Evolutionary conservation across 108 stramenopile genomes (phyloP), one percentile per base, ranked within the genome.

Genomic region (Skeletonema grethae): DNA sequence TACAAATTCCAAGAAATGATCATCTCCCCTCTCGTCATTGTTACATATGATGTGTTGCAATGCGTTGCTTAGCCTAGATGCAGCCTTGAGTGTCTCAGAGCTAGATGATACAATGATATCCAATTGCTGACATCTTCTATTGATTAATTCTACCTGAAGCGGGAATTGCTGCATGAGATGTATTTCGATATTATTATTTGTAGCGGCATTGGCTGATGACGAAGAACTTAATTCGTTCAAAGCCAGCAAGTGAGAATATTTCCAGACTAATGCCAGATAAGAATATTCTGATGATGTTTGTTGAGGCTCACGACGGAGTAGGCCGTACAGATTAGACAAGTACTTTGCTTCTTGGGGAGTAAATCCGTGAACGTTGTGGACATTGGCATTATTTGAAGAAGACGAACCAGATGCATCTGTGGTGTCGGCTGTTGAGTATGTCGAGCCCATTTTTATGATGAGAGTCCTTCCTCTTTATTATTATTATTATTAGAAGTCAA

Each of bases 101-200:
- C n/a, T 48, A 48, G 46, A 48, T 4, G 46, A 48, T 48, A 48
- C 16, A 2, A 66, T 66, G 22, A 62, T 65, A 29, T 71, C 53
- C 20, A 78, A 15, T 55, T 59, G 70, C 53, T 56, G 57, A 30
- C 65, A 71, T 67, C 70, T 63, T 12, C 41, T 57, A 24, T 45
- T 25, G 31, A 65, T 69, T 10, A 45, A n/a, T n/a, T 57, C 55
- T 0, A 41, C 6, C 16, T 67, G 53, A 3, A 12, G n/a, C 15
- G 67, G 50, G 12, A 7, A 55, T 18, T 55, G 43, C 13, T 67
- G 50, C 50, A 16, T 32, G 11, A 67, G 55, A 34, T 34, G 50
- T 55, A 34, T 31, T 31, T 67, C 67, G 7, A 67, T 67, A 57
- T 55, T 20, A 34, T 55, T 20, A 18, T 34, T 34, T 3, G 20